Conservation (phyloP, 768 basidiomycete genomes). For the Nidularia sp. region DNA sequence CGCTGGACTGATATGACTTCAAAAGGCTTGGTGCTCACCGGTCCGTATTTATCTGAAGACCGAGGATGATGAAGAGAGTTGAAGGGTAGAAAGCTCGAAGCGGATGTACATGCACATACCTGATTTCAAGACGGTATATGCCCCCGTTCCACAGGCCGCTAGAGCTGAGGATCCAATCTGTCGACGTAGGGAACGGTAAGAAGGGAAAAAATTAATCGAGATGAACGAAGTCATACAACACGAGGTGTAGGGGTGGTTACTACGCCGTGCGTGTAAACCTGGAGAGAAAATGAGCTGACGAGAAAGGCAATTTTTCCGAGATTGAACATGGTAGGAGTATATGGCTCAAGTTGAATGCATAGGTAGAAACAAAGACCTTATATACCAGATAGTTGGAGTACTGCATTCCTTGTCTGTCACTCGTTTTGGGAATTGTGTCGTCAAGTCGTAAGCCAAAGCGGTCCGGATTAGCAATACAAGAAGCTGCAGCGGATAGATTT, state of each 20-base stretch:
- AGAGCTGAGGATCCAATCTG: constrained; percentile 23
- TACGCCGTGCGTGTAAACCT: constrained; percentile 13
- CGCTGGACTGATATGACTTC: background rate
- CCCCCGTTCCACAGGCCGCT: constrained; percentile 25
- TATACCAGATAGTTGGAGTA: too few species aligned
- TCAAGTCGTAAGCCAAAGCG: too few species aligned
- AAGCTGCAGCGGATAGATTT: too few species aligned
- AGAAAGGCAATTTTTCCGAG: too few species aligned
- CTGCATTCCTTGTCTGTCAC: too few species aligned
- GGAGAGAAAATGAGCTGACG: too few species aligned
- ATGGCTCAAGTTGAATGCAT: too few species aligned
- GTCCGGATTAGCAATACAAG: too few species aligned
- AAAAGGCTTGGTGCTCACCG: constrained; percentile 13
- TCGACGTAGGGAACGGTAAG: background rate
- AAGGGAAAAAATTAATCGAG: background rate
- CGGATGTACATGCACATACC: constrained; percentile 9
- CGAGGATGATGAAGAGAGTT: background rate
- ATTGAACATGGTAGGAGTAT: too few species aligned
- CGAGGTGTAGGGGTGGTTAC: constrained; percentile 24
- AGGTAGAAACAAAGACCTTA: too few species aligned
- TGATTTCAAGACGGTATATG: constrained; percentile 19
- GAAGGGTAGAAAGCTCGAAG: background rate
- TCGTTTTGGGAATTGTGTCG: too few species aligned
- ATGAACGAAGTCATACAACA: constrained; percentile 9
- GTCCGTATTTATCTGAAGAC: constrained; percentile 19